phyloP scores from a whole-genome alignment of 2,329 filamentous ascomycete genomes.

The Aspergillus versicolor region DNA sequence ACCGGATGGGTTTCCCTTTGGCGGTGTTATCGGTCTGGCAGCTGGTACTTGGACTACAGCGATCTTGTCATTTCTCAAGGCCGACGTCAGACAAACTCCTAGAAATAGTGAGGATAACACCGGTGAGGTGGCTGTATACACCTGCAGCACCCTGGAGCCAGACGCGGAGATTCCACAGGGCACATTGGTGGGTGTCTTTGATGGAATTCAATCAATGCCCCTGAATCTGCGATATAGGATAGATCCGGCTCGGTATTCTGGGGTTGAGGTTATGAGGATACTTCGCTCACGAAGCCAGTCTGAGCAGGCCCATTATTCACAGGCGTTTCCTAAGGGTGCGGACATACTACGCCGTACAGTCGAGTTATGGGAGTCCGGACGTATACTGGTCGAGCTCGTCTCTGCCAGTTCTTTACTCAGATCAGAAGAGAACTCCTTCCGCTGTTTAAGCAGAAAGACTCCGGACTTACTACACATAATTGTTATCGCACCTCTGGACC shows the following conservation, averaged over 20 bases:
- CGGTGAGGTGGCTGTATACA: neutral
- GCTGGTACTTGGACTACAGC: neutral
- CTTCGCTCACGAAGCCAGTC: slow-evolving; percentile 35
- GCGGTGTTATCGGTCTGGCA: neutral
- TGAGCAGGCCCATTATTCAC: slow-evolving; percentile 18
- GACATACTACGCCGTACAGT: slow-evolving; percentile 31
- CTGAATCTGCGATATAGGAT: slow-evolving; percentile 42
- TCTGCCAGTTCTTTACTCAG: slow-evolving; percentile 11
- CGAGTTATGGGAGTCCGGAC: slow-evolving; percentile 27
- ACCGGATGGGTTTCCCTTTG: neutral
- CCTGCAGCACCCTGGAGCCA: slow-evolving; percentile 11
- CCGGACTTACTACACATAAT: slow-evolving; percentile 23
- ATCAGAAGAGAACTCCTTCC: slow-evolving; percentile 11
- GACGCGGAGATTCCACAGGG: slow-evolving; percentile 11
- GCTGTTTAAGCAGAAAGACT: slow-evolving; percentile 4
- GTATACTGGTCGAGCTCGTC: slow-evolving; percentile 13
- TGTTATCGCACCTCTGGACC: slow-evolving; percentile 24
- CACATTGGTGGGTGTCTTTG: slow-evolving; percentile 8
- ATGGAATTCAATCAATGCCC: slow-evolving; percentile 28
- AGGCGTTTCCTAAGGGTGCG: slow-evolving; percentile 44
- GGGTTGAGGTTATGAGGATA: slow-evolving; percentile 43
- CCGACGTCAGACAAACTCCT: neutral
- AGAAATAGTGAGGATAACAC: neutral
- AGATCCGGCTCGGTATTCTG: slow-evolving; percentile 41
- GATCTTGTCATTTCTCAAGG: neutral